These are phyloP conservation scores for Guadua angustifolia DNA, from an alignment of 176 grass and related monocot species.

Conservation along the genomic window DNA sequence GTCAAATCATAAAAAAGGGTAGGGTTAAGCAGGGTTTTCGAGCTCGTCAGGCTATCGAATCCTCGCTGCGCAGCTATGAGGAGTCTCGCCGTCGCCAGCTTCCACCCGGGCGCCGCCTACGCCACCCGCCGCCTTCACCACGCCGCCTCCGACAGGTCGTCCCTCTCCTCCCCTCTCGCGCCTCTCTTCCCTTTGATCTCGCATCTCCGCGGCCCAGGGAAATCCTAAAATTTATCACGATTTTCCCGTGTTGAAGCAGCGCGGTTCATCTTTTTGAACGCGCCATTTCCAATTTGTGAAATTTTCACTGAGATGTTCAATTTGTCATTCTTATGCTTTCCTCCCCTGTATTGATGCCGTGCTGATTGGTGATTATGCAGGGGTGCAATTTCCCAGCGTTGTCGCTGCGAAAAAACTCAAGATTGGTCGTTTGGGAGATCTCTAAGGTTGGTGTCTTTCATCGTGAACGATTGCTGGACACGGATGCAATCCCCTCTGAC, in stretches of 20 bases:
- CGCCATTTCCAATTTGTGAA: not conserved
- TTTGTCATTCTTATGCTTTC: not conserved
- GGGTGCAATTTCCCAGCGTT: not conserved
- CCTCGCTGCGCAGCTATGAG: conserved; percentile 20
- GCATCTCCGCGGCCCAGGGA: not conserved
- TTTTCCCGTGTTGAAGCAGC: not conserved
- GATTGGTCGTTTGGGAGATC: not conserved
- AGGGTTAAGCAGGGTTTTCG: conserved; percentile 44
- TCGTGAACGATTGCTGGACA: not conserved
- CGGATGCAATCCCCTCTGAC: not conserved
- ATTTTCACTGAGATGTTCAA: not conserved
- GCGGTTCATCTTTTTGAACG: not conserved
- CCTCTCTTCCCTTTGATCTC: not conserved
- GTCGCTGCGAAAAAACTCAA: conserved; percentile 8
- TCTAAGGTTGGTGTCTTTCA: conserved; percentile 14
- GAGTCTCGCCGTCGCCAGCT: conserved; percentile 32
- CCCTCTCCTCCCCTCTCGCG: not conserved
- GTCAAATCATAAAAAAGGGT: not conserved
- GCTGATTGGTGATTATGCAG: conserved; percentile 3
- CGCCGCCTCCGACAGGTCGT: conserved; percentile 22
- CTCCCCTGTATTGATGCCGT: not conserved
- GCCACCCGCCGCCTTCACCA: not conserved
- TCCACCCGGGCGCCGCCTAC: conserved; percentile 29
- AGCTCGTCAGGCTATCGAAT: not conserved
- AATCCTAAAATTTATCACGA: not conserved